These are phyloP conservation scores for Phlegmacium glaucopus DNA, from an alignment of 768 basidiomycete species.

Conservation along the genomic window DNA sequence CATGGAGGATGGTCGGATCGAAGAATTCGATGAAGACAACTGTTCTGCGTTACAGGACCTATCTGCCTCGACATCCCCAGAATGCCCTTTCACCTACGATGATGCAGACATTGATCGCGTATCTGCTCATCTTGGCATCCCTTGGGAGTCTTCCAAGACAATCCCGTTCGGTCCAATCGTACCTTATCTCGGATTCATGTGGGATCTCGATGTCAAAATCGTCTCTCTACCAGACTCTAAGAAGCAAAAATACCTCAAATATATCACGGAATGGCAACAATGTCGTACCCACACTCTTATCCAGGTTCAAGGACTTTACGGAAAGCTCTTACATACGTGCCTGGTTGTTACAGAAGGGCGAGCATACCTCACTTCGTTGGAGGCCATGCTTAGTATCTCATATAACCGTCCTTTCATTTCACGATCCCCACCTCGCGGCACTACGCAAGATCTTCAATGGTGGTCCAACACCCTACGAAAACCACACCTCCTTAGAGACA, in stretches of 20 bases:
- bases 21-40: slow-evolving; percentile 32
- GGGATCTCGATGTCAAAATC: slow-evolving; percentile 21
- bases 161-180: slow-evolving; percentile 11
- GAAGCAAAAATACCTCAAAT: slow-evolving; percentile 11
- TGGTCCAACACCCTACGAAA: slow-evolving; percentile 17
- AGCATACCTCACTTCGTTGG: not conserved
- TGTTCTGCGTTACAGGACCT: slow-evolving; percentile 14
- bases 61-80: slow-evolving; percentile 15
- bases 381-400: slow-evolving; percentile 3
- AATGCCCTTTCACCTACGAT: slow-evolving; percentile 17
- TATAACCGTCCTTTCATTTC: slow-evolving; percentile 25
- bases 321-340: not conserved
- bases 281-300: not conserved
- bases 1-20: slow-evolving; percentile 9
- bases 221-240: slow-evolving; percentile 24
- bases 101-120: slow-evolving; percentile 32
- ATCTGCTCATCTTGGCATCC: slow-evolving; percentile 25
- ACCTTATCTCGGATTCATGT: slow-evolving; percentile 27
- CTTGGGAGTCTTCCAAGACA: slow-evolving; percentile 29
- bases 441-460: slow-evolving; percentile 22
- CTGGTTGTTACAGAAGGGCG: not conserved
- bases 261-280: not conserved
- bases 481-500: slow-evolving; percentile 3
- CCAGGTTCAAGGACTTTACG: not conserved
- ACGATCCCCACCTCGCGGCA: slow-evolving; percentile 4